Percentiles rank a stretch among this genome's conserved stretches.
These are phyloP conservation scores for Mycena rosella DNA, from an alignment of 768 basidiomycete species.

Conservation along the genomic window DNA sequence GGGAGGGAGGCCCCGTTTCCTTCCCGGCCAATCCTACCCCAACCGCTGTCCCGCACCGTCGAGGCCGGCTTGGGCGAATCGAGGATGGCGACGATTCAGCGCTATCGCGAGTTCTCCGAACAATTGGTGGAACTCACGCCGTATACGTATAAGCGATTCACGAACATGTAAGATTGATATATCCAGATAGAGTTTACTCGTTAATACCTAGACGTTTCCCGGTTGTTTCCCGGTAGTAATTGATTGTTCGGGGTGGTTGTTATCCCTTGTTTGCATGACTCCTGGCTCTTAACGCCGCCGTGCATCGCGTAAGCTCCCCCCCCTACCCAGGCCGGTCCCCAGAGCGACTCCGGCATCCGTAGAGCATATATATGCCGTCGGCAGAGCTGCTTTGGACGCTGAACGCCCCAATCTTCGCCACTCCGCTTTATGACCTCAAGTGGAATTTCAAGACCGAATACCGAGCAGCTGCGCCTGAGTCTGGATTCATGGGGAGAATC, in stretches of 20 bases:
- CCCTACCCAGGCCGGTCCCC: background rate
- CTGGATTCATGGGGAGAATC: background rate
- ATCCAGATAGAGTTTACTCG: too few relatives aligned
- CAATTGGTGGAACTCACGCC: constrained; percentile 32
- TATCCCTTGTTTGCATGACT: too few relatives aligned
- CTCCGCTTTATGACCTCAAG: background rate
- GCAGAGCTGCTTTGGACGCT: background rate
- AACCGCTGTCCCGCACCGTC: too few relatives aligned
- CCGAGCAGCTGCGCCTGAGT: constrained; percentile 9
- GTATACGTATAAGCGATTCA: constrained; percentile 29
- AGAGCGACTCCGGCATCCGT: background rate
- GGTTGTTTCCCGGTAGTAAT: too few relatives aligned
- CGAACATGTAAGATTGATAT: background rate
- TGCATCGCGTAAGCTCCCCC: too few relatives aligned
- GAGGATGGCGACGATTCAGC: constrained; percentile 32
- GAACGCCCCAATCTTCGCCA: constrained; percentile 6
- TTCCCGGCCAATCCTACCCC: constrained; percentile 17
- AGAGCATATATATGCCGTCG: background rate
- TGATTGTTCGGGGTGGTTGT: too few relatives aligned
- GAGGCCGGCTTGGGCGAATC: constrained; percentile 11
- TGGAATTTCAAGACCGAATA: background rate
- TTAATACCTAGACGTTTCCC: too few relatives aligned
- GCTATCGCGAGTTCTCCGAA: constrained; percentile 38
- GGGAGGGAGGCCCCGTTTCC: constrained; percentile 35
- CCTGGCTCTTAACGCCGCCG: too few relatives aligned